Conservation (phyloP, 1,139 yeast genomes). For the Candida dubliniensis region DNA sequence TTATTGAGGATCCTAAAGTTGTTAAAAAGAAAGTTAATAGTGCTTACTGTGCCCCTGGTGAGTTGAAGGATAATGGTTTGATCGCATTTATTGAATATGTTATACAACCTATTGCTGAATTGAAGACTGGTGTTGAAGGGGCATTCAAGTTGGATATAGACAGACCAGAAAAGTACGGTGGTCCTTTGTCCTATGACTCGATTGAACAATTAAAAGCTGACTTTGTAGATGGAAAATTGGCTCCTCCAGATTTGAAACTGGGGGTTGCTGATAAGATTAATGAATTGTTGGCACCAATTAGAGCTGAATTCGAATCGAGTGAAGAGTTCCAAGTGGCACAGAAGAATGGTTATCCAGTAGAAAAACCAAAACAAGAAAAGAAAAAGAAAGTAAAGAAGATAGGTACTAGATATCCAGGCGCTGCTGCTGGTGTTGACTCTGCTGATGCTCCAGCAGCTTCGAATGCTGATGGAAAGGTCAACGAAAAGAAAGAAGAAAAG, state of each 20-base stretch:
- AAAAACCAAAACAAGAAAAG: constrained; percentile 59
- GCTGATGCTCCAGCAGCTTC: constrained; percentile 15
- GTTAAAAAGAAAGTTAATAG: constrained; percentile 88
- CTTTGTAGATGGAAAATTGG: constrained; percentile 67
- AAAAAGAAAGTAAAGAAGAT: constrained; percentile 77
- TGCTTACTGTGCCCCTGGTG: constrained; percentile 97
- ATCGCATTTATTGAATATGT: constrained; percentile 84
- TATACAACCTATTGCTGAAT: constrained; percentile 80
- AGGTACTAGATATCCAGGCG: constrained; percentile 84
- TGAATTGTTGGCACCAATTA: constrained; percentile 78
- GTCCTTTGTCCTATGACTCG: constrained; percentile 71
- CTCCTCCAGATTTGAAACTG: constrained; percentile 91
- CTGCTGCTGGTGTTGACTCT: constrained; percentile 19
- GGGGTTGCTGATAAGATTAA: constrained; percentile 89
- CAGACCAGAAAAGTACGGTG: constrained; percentile 97
- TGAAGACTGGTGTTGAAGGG: constrained; percentile 55
- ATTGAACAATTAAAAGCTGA: constrained; percentile 73
- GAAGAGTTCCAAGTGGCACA: constrained; percentile 76
- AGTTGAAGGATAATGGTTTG: constrained; percentile 85
- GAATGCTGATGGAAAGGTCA: neutral
- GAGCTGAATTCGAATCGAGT: constrained; percentile 60
- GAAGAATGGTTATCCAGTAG: constrained; percentile 82
- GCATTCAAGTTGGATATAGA: constrained; percentile 67
- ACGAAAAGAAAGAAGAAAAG: constrained; percentile 7
- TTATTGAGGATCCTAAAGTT: constrained; percentile 82